Conservation (phyloP, 2,329 filamentous ascomycete genomes). For the Exophiala phaeomuriformis region DNA sequence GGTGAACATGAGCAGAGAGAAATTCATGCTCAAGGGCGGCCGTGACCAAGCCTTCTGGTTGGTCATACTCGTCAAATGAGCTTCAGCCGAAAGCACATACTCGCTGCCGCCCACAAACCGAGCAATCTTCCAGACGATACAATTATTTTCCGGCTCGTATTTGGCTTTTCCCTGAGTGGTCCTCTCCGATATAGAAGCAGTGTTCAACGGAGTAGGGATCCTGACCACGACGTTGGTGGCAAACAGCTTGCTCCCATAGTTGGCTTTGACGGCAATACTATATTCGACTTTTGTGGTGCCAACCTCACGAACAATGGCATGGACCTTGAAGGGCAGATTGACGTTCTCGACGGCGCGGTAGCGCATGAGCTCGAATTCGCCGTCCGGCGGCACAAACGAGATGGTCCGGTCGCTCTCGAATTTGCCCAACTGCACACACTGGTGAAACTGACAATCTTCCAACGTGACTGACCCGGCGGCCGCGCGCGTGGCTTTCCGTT, state of each 20-base stretch:
- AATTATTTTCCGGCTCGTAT: slow-evolving; percentile 96
- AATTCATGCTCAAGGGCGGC: slow-evolving; percentile 84
- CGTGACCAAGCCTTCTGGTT: slow-evolving; percentile 96
- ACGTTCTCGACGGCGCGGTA: slow-evolving; percentile 98
- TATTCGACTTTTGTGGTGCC: slow-evolving; percentile 98
- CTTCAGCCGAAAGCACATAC: slow-evolving; percentile 89
- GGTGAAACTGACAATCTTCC: slow-evolving; percentile 98
- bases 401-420: slow-evolving; percentile 97
- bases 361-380: slow-evolving; percentile 97
- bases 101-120: slow-evolving; percentile 98
- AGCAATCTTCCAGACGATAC: slow-evolving; percentile 98
- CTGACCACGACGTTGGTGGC: slow-evolving; percentile 92
- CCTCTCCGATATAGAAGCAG: slow-evolving; percentile 83
- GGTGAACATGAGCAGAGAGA: slow-evolving; percentile 96
- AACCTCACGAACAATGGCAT: slow-evolving; percentile 95
- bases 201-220: slow-evolving; percentile 94
- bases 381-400: slow-evolving; percentile 91
- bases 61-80: slow-evolving; percentile 90
- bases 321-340: slow-evolving; percentile 96
- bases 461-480: slow-evolving; percentile 91
- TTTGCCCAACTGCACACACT: slow-evolving; percentile 94
- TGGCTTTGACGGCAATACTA: slow-evolving; percentile 93
- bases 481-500: slow-evolving; percentile 79
- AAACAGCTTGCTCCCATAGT: slow-evolving; percentile 93
- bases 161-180: slow-evolving; percentile 96